Conservation (phyloP, 257 asterid species). For the Anisodus tanguticus region DNA sequence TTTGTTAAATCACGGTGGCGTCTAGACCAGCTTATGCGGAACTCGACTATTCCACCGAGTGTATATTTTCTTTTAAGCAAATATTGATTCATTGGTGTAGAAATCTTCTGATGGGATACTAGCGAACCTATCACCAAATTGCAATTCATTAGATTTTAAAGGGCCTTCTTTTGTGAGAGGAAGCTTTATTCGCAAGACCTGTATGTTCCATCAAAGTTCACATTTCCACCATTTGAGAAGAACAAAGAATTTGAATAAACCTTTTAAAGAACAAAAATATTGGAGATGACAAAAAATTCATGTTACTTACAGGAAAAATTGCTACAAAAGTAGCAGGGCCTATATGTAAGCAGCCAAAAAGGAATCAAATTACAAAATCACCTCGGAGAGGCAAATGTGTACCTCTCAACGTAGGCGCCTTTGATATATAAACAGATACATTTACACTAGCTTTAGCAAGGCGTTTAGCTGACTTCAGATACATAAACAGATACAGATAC, state of each 20-base stretch:
- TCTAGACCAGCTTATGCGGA: background rate
- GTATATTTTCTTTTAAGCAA: background rate
- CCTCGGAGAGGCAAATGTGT: slow-evolving; percentile 32
- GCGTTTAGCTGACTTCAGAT: slow-evolving; percentile 30
- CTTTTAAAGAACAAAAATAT: slow-evolving; percentile 15
- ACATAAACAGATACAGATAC: slow-evolving; percentile 2
- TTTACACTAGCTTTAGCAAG: slow-evolving; percentile 14
- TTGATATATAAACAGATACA: slow-evolving; percentile 19
- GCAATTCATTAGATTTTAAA: background rate
- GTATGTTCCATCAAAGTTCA: background rate
- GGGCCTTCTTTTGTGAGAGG: slow-evolving; percentile 26
- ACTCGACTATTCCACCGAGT: background rate
- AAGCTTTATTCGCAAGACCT: slow-evolving; percentile 35
- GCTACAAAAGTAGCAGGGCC: slow-evolving; percentile 36
- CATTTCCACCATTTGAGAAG: background rate
- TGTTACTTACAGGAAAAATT: slow-evolving; percentile 55
- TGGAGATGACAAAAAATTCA: slow-evolving; percentile 30
- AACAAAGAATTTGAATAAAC: slow-evolving; percentile 22
- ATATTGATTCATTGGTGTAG: background rate
- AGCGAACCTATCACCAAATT: background rate
- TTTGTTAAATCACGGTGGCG: background rate
- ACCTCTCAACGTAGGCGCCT: slow-evolving; percentile 38
- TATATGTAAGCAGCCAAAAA: slow-evolving; percentile 37
- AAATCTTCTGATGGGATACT: background rate
- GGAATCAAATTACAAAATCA: slow-evolving; percentile 32